These are phyloP conservation scores for Clitocybe nebularis DNA, from an alignment of 1,284 basidiomycete species.

Conservation along the genomic window DNA sequence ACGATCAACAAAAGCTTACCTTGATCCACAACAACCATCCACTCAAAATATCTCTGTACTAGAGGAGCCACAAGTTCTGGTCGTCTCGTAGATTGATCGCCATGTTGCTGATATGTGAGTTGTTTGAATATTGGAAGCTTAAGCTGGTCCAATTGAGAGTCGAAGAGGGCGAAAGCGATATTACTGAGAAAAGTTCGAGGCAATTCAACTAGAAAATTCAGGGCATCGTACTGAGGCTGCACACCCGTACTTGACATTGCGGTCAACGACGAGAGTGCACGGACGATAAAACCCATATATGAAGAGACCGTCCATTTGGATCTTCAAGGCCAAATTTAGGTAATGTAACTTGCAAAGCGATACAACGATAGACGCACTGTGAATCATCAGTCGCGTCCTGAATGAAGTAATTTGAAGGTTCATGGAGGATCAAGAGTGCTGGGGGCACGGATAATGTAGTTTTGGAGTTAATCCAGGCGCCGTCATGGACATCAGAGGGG, in stretches of 20 bases:
- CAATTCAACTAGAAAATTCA: constrained; percentile 1
- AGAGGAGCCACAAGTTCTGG: constrained; percentile 29
- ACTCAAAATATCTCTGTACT: constrained; percentile 42
- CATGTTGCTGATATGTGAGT: constrained; percentile 20
- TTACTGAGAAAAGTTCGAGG: constrained; percentile 10
- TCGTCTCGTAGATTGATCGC: constrained; percentile 16
- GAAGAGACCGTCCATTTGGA: constrained; percentile 19
- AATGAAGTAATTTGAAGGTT: constrained; percentile 59
- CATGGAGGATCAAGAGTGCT: constrained; percentile 57
- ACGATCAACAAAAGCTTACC: constrained; percentile 13
- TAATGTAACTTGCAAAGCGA: background rate
- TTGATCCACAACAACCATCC: constrained; percentile 34
- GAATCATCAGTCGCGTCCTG: constrained; percentile 3
- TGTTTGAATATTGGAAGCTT: constrained; percentile 50
- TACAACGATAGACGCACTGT: constrained; percentile 4
- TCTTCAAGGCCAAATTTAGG: constrained; percentile 14
- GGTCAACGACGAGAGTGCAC: constrained; percentile 15
- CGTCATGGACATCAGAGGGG: constrained; percentile 18
- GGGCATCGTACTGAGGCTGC: constrained; percentile 5
- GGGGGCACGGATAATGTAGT: constrained; percentile 44
- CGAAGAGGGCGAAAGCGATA: constrained; percentile 52
- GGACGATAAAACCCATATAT: constrained; percentile 20
- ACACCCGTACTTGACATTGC: constrained; percentile 8
- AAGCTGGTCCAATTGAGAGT: constrained; percentile 52
- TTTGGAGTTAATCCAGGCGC: constrained; percentile 24